Evolutionary conservation across 2,329 filamentous ascomycete species (phyloP).

Genomic region (Xylaria sp.): DNA sequence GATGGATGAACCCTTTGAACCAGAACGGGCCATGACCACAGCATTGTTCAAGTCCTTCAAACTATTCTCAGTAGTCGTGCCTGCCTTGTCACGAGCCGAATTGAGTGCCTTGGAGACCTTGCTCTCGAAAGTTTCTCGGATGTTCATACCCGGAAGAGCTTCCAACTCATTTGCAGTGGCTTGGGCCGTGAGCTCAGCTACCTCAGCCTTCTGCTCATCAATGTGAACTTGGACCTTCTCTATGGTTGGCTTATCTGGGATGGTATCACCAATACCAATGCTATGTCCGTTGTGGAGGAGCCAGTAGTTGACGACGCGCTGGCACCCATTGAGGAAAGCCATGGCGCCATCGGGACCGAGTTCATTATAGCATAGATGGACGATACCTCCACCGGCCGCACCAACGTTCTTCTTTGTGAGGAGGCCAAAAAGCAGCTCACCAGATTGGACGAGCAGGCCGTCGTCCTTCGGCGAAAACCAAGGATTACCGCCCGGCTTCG

Average conservation of each 20-base stretch:
- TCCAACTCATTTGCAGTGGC: conserved; percentile 89
- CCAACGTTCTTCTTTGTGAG: conserved; percentile 94
- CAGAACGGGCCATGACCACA: conserved; percentile 92
- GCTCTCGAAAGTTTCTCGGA: conserved; percentile 97
- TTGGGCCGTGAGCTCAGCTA: conserved; percentile 71
- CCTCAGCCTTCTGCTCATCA: conserved; percentile 77
- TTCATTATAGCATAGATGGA: conserved; percentile 97
- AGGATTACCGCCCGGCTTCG: conserved; percentile 62
- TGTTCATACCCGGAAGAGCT: conserved; percentile 95
- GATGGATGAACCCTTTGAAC: conserved; percentile 98
- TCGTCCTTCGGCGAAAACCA: conserved; percentile 69
- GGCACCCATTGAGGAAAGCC: conserved; percentile 93
- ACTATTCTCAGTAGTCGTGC: conserved; percentile 87
- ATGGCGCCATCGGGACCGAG: conserved; percentile 84
- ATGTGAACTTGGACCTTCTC: conserved; percentile 83
- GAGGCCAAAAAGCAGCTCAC: conserved; percentile 87
- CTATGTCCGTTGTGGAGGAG: conserved; percentile 94
- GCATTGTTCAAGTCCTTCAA: conserved; percentile 96
- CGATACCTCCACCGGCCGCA: conserved; percentile 84
- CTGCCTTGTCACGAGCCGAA: conserved; percentile 93
- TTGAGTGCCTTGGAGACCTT: conserved; percentile 94
- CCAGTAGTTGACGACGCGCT: conserved; percentile 97
- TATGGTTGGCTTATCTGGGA: conserved; percentile 85
- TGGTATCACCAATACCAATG: conserved; percentile 97
- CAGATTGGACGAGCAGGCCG: conserved; percentile 80